Evolutionary conservation across 768 basidiomycete species (phyloP).

Genomic region (Phylloporus arenicola): DNA sequence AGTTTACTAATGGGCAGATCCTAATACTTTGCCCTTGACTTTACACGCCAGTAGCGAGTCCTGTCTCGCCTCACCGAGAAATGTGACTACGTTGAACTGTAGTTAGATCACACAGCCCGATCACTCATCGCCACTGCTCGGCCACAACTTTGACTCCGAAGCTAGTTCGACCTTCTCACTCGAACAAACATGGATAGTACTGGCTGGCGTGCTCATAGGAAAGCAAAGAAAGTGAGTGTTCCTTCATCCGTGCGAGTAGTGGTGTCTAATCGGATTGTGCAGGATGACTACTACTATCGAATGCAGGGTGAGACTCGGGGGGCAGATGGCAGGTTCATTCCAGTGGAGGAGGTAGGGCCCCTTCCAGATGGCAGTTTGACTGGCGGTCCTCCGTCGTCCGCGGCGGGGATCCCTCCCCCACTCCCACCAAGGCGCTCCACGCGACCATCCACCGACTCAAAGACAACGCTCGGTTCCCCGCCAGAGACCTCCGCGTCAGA

Average conservation of each 20-base stretch:
- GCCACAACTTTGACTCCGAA: neutral
- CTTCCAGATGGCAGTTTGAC: slow-evolving; percentile 53
- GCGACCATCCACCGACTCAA: slow-evolving; percentile 18
- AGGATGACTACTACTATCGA: slow-evolving; percentile 29
- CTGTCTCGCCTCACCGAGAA: too few relatives aligned
- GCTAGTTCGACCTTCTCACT: neutral
- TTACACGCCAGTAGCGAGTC: too few relatives aligned
- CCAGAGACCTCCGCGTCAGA: slow-evolving; percentile 3
- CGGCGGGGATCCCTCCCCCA: slow-evolving; percentile 33
- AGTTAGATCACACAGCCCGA: too few relatives aligned
- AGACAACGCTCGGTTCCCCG: slow-evolving; percentile 25
- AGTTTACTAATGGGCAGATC: neutral
- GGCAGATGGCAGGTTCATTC: slow-evolving; percentile 45
- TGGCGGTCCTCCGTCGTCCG: slow-evolving; percentile 45
- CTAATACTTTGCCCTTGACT: neutral
- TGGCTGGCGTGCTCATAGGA: slow-evolving; percentile 69
- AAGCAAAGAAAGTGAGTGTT: slow-evolving; percentile 48
- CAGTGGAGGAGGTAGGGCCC: slow-evolving; percentile 56
- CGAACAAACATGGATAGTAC: slow-evolving; percentile 56
- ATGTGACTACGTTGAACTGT: too few relatives aligned
- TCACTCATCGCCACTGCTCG: neutral
- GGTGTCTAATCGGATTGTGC: slow-evolving; percentile 8
- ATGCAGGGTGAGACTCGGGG: slow-evolving; percentile 31
- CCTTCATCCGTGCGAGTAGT: neutral
- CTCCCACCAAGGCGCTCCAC: slow-evolving; percentile 38